A percentile compares a stretch with the other conserved stretches of the same genome.
These are phyloP conservation scores for Leccinum sublutescens DNA, from an alignment of 768 basidiomycete species.

Conservation along the genomic window DNA sequence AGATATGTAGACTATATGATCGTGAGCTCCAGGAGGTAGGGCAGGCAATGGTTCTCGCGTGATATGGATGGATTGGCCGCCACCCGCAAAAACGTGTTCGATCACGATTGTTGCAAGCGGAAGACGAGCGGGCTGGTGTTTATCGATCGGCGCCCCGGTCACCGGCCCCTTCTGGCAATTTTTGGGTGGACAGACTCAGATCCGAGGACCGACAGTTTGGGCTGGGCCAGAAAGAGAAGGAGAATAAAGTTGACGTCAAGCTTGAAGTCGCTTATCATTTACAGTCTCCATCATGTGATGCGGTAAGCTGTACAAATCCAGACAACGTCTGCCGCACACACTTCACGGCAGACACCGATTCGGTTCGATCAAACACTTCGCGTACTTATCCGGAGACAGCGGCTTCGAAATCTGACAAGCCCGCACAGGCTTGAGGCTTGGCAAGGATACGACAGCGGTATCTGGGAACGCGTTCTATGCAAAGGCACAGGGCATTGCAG, in stretches of 20 bases:
- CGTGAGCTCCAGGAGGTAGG: conserved; percentile 14
- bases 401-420: neutral
- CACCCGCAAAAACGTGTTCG: conserved; percentile 11
- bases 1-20: conserved; percentile 21
- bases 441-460: neutral
- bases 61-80: conserved; percentile 18
- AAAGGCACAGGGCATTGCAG: neutral
- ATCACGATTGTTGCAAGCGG: conserved; percentile 9
- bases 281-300: conserved; percentile 13
- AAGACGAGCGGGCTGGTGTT: conserved; percentile 16
- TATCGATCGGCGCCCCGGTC: conserved; percentile 33
- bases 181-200: conserved; percentile 1
- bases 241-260: conserved; percentile 21
- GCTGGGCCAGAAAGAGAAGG: conserved; percentile 1
- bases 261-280: conserved; percentile 16
- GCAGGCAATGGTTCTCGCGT: conserved; percentile 13
- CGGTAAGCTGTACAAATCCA: conserved; percentile 2
- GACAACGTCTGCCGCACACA: neutral
- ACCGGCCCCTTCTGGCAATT: conserved; percentile 15
- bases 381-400: conserved; percentile 2
- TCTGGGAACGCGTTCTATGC: neutral
- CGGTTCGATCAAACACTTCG: conserved; percentile 22
- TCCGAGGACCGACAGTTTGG: conserved; percentile 20
- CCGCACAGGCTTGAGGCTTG: neutral
- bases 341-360: conserved; percentile 9